These are phyloP conservation scores for Dendrothele bispora DNA, from an alignment of 768 basidiomycete genomes.

Conservation along the genomic window DNA sequence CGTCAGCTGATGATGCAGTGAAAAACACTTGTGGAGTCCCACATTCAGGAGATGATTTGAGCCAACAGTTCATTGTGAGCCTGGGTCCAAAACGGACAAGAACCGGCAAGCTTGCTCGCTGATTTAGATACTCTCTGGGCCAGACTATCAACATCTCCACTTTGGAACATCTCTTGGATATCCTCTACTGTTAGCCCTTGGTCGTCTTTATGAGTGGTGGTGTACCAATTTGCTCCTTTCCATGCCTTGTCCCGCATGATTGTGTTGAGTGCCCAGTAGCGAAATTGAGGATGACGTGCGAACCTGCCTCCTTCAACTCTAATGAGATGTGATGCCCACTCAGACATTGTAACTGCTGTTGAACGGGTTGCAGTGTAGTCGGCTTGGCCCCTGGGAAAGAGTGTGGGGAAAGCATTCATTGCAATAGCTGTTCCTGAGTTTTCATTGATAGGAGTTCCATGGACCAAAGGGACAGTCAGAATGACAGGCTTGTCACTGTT, in stretches of 20 bases:
- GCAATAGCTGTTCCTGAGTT: background rate
- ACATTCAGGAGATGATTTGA: too few relatives aligned
- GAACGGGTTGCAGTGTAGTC: too few relatives aligned
- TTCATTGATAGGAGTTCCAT: slow-evolving; percentile 3
- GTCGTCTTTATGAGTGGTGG: too few relatives aligned
- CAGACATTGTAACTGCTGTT: background rate
- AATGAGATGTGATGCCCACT: slow-evolving; percentile 2
- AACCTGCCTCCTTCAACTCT: slow-evolving; percentile 1
- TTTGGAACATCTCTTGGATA: slow-evolving; percentile 1
- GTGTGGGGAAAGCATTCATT: slow-evolving; percentile 1
- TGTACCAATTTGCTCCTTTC: too few relatives aligned
- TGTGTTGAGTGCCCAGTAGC: too few relatives aligned
- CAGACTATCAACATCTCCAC: background rate
- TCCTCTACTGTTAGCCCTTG: too few relatives aligned
- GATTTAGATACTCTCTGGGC: slow-evolving; percentile 1
- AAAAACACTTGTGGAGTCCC: slow-evolving; percentile 24
- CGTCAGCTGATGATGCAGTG: slow-evolving; percentile 25
- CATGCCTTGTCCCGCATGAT: background rate
- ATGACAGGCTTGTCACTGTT: too few relatives aligned
- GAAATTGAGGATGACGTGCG: slow-evolving; percentile 2
- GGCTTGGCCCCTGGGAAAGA: slow-evolving; percentile 1
- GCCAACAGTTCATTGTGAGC: background rate
- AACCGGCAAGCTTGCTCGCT: too few relatives aligned
- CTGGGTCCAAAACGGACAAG: background rate
- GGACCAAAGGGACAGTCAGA: background rate